Evolutionary conservation across 345 rosid species (phyloP), one percentile per base, ranked within the genome.

Genomic region (Aurinia saxatilis): DNA sequence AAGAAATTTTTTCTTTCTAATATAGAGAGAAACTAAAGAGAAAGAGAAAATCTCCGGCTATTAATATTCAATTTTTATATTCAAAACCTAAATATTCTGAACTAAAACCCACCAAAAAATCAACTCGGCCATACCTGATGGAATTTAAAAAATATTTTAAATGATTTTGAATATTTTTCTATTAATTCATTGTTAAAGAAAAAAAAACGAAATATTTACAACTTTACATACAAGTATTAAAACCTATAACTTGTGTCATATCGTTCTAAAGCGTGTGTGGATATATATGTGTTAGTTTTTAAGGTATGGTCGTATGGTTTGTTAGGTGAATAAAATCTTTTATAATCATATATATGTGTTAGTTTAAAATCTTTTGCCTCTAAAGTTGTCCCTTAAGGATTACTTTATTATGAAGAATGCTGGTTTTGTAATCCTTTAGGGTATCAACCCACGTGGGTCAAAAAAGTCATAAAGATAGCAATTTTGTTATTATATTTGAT

Each of bases 391-490:
- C 56, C 74, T 70, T 63, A 39, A 48, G 69, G 12, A 35, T 56
- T 63, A 63, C 74, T 70, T 70, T 56, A 70, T 27, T 16, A 56
- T 25, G 30, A 30, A 10, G 21, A 70, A 55, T 65, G 59, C 57
- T 58, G 30, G 44, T 56, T 48, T 63, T 10, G 65, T 70, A 48
- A 38, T 39, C 64, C 69, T 70, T 70, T 70, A 38, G 31, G 74
- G 65, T 63, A 70, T 63, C 74, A 70, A 38, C 74, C 74, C 74
- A 63, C 51, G 65, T 70, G 74, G n/a, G 51, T 61, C 52, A 47
- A 70, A 29, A 69, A 55, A 56, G 34, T 9, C 38, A 48, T 47
- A 56, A 53, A 61, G 25, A 46, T 55, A 37, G 37, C 56, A 30
- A 7, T 33, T 48, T 47, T 63, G 49, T 38, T 70, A 51, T 51